These are phyloP conservation scores for Cladochytrium replicatum DNA, from an alignment of 192 early-diverging fungal species.

Conservation along the genomic window DNA sequence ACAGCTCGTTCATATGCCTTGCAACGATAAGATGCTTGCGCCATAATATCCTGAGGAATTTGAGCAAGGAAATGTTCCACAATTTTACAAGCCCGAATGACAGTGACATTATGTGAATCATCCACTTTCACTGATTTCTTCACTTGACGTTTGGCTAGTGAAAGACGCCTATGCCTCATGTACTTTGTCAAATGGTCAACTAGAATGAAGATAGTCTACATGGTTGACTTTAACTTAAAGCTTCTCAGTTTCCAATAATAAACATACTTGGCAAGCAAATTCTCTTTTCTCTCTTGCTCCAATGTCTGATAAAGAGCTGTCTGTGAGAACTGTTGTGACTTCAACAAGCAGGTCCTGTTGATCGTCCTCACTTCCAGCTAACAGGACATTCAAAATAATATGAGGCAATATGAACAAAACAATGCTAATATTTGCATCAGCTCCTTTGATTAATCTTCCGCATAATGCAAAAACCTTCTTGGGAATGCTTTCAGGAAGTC, in stretches of 20 bases:
- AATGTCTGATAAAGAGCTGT: neutral
- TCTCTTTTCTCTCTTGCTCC: slow-evolving; percentile 20
- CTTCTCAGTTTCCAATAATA: slow-evolving; percentile 2
- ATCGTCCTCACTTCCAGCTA: slow-evolving; percentile 14
- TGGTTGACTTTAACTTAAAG: neutral
- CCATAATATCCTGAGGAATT: slow-evolving; percentile 56
- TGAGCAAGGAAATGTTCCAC: slow-evolving; percentile 40
- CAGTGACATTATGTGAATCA: slow-evolving; percentile 4
- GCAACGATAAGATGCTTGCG: slow-evolving; percentile 45
- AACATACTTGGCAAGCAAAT: slow-evolving; percentile 30
- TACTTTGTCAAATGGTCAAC: slow-evolving; percentile 47
- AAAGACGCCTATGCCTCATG: slow-evolving; percentile 19
- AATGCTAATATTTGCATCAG: slow-evolving; percentile 28
- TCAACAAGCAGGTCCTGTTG: slow-evolving; percentile 26
- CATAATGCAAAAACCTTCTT: slow-evolving; percentile 25
- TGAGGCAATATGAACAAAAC: slow-evolving; percentile 42
- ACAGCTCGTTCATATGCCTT: slow-evolving; percentile 59
- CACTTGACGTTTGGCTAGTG: slow-evolving; percentile 7
- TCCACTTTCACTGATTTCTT: slow-evolving; percentile 12
- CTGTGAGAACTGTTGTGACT: slow-evolving; percentile 30
- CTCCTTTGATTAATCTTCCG: slow-evolving; percentile 24
- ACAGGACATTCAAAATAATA: slow-evolving; percentile 37
- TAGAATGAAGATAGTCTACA: slow-evolving; percentile 37
- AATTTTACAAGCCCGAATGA: neutral
- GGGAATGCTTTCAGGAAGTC: slow-evolving; percentile 18